Base-by-base conservation (phyloP, 1,139 yeast genomes). In the Saccharomycopsis hybrid region DNA sequence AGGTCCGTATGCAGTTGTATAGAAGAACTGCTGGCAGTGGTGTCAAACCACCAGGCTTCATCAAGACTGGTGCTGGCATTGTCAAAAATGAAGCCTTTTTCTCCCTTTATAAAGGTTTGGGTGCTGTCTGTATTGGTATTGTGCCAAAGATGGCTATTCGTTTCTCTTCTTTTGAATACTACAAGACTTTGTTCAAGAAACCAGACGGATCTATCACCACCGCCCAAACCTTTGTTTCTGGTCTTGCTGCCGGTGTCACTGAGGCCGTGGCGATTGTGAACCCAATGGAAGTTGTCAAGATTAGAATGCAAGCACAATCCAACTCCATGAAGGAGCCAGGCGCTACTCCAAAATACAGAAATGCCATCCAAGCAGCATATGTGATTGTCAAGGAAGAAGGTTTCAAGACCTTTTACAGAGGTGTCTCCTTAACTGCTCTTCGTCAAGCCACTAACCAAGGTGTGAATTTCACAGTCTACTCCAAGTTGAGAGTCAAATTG, bases 371-470 rank as follows among this genome's bases (percentile, higher is more conserved):
- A 68, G 94, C 96, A 49, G 82, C 88, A 41, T 83, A 82, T 64
- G 73, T 89, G 43, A 86, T 92, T 61, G 78, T 85, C 57, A 84
- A 78, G 62, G 97, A 90, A 69, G 98, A 92, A 72, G 98, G 98
- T 46, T 73, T 87, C 61, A 76, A 78, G 49, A 87, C 97, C 11
- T 72, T 92, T 55, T 92, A 92, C 74, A 78, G 97, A 65, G 98
- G 98, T 65, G 97, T 92, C 40, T 79, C 94, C 2, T 78, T 92
- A 62, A 92, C 98, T 35, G 96, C 97, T 46, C 96, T 96, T 28
- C 83, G 98, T 72, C 98, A 92, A 69, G 97, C 97, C 36, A 85
- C 96, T 54, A 92, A 92, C 74, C 98, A 92, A 70, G 98, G 97
- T 73, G 97, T 95, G 48, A 92, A 92, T 71, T 92, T 92, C 70